Conservation (phyloP, 2,329 filamentous ascomycete species). For the Tolypocladium inflatum region DNA sequence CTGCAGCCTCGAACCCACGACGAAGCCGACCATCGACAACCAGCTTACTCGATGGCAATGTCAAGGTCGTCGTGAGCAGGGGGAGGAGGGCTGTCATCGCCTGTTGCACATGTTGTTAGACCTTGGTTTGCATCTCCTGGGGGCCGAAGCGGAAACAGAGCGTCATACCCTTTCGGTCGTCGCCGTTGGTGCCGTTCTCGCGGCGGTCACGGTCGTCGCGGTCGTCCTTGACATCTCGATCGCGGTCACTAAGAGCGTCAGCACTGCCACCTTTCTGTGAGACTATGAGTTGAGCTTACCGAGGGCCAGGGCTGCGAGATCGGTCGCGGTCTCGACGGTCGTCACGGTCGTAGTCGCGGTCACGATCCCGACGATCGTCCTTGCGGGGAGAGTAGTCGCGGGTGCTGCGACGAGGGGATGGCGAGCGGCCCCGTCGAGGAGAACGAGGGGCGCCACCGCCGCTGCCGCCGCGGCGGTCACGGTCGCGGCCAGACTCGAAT, state of each 20-base stretch:
- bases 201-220: constrained; percentile 65
- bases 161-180: constrained; percentile 76
- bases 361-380: constrained; percentile 74
- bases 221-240: constrained; percentile 52
- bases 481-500: constrained; percentile 85
- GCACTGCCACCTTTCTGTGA: constrained; percentile 10
- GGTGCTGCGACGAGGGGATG: constrained; percentile 65
- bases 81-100: constrained; percentile 62
- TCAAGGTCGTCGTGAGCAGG: constrained; percentile 90
- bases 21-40: neutral
- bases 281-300: constrained; percentile 27
- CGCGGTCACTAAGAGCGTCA: constrained; percentile 35
- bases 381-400: constrained; percentile 82
- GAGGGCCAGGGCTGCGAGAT: constrained; percentile 59
- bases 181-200: constrained; percentile 72
- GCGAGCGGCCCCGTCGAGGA: constrained; percentile 62
- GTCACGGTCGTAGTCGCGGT: constrained; percentile 52
- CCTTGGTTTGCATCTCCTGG: neutral
- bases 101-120: neutral
- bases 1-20: constrained; percentile 6
- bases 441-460: constrained; percentile 35
- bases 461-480: constrained; percentile 46
- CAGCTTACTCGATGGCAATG: constrained; percentile 61
- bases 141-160: neutral
- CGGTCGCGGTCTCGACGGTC: constrained; percentile 69